Evolutionary conservation across 345 rosid species (phyloP).

Genomic region (Stellera chamaejasme): DNA sequence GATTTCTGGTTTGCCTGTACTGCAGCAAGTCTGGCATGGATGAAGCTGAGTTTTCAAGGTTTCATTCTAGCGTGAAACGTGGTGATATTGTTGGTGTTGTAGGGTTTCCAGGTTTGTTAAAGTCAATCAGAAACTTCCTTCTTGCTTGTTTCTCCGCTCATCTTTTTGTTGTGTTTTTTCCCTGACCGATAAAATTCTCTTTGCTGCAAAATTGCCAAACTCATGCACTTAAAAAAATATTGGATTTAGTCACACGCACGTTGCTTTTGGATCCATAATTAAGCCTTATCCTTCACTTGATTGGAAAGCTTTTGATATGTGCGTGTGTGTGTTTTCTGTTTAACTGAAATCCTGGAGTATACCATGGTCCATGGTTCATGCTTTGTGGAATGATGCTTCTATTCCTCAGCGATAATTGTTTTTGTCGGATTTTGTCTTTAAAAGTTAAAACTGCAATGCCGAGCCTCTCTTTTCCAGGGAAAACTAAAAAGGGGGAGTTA

Average conservation of each 20-base stretch:
- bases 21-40: slow-evolving; percentile 74
- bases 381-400: background rate
- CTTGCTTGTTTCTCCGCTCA: background rate
- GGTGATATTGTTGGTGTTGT: slow-evolving; percentile 91
- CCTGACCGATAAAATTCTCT: too few relatives aligned
- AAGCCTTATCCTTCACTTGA: too few relatives aligned
- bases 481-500: slow-evolving; percentile 89
- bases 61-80: slow-evolving; percentile 70
- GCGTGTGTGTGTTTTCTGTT: too few relatives aligned
- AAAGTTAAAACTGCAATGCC: background rate
- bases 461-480: slow-evolving; percentile 35
- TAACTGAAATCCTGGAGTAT: too few relatives aligned
- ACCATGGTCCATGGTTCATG: too few relatives aligned
- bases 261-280: too few relatives aligned
- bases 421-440: background rate
- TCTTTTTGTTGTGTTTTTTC: too few relatives aligned
- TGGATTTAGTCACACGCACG: too few relatives aligned
- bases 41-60: slow-evolving; percentile 61
- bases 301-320: too few relatives aligned
- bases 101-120: slow-evolving; percentile 82
- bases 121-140: background rate
- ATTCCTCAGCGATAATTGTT: background rate
- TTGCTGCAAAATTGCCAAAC: too few relatives aligned
- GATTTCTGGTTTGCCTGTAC: background rate
- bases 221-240: too few relatives aligned